Evolutionary conservation across 2,329 filamentous ascomycete genomes (phyloP), one percentile per base, ranked within the genome.

Genomic region (Anthostomella pinea): DNA sequence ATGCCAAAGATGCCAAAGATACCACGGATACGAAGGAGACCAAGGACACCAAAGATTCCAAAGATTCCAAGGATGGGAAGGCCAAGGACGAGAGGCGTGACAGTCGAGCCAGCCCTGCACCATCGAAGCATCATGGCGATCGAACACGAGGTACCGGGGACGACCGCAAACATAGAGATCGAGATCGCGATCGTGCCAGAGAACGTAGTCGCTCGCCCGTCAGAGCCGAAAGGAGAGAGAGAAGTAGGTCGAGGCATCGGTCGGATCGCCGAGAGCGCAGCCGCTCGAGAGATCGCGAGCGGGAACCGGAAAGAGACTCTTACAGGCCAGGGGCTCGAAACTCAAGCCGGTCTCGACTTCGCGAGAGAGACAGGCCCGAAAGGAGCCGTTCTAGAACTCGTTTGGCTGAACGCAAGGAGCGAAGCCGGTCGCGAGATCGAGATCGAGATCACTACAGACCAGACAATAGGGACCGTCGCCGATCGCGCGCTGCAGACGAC

Each of bases 281-380:
- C 29, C 63, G 65, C 16, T 67, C 67, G 31, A 60, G 27, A 56
- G 58, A 65, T 13, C 55, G 56, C 7, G 51, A 56, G 21, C 56
- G 67, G 24, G 54, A 56, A 9, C 53, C 49, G 24, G 54, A 59
- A 20, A 57, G 53, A 31, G 56, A 60, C 41, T 52, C 56, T 7
- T 60, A 60, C 35, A 45, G 57, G 5, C 57, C 57, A 9, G 54
- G 54, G 3, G 49, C 49, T 37, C 51, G 54, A 30, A 54, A 57
- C 25, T 51, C 48, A 35, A 57, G 53, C 26, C 51, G 53, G 13
- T 58, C 54, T 28, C 51, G 53, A 11, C 33, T 42, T 10, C 53
- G 54, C 22, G 49, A 55, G 20, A 50, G 53, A 21, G 54, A 57
- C 28, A 48, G 47, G 24, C 45, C 40, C 27, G 43, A 41, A 3